phyloP scores from a whole-genome alignment of 1,284 basidiomycete genomes.

The Cerioporus squamosus region DNA sequence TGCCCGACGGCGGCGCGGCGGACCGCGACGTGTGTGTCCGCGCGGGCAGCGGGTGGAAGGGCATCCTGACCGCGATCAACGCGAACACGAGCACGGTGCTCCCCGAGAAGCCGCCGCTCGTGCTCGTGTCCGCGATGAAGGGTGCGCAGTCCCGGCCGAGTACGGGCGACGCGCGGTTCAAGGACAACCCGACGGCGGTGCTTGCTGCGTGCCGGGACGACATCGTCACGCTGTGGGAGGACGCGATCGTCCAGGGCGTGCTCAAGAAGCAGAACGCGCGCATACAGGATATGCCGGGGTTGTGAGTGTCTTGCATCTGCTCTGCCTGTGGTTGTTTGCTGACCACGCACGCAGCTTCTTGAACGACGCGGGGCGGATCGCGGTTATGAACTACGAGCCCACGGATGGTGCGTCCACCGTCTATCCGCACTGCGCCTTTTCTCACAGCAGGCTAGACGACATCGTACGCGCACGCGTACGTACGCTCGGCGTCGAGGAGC shows the following conservation, averaged over 20 bases:
- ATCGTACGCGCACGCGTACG: slow-evolving; percentile 64
- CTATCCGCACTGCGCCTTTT: background rate
- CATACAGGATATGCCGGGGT: slow-evolving; percentile 59
- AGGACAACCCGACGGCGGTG: slow-evolving; percentile 31
- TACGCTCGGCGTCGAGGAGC: slow-evolving; percentile 69
- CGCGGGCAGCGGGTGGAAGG: slow-evolving; percentile 63
- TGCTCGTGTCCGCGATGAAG: slow-evolving; percentile 18
- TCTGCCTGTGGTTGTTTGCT: background rate
- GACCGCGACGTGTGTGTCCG: slow-evolving; percentile 54
- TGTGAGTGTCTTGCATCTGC: slow-evolving; percentile 46
- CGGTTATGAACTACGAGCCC: slow-evolving; percentile 52
- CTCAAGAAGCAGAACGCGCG: slow-evolving; percentile 51
- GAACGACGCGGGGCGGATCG: slow-evolving; percentile 62
- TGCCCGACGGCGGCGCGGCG: slow-evolving; percentile 32
- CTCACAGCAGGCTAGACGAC: slow-evolving; percentile 43
- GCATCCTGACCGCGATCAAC: slow-evolving; percentile 29
- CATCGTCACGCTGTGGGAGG: slow-evolving; percentile 61
- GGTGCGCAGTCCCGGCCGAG: slow-evolving; percentile 18
- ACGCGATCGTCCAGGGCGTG: slow-evolving; percentile 51
- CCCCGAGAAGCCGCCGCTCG: slow-evolving; percentile 7
- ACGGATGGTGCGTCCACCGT: slow-evolving; percentile 44
- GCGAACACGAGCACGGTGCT: slow-evolving; percentile 20
- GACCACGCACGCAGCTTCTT: slow-evolving; percentile 50
- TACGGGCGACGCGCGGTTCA: slow-evolving; percentile 20
- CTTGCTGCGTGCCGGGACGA: slow-evolving; percentile 35